These are phyloP conservation scores for Monascus purpureus DNA, from an alignment of 495 filamentous ascomycete genomes.

Conservation along the genomic window DNA sequence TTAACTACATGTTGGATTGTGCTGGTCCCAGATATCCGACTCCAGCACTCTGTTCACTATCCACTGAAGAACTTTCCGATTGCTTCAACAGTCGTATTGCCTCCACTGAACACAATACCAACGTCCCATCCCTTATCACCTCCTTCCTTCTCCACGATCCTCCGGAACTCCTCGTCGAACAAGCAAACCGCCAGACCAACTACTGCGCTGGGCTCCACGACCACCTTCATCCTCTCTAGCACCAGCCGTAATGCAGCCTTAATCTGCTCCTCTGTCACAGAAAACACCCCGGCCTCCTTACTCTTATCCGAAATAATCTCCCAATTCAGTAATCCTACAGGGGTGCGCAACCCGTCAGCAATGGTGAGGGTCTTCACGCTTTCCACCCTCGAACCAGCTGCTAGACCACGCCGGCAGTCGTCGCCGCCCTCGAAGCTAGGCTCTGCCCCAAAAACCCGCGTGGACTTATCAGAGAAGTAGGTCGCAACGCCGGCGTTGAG, in stretches of 20 bases:
- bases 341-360: conserved; percentile 80
- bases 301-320: conserved; percentile 55
- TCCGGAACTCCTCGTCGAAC: conserved; percentile 73
- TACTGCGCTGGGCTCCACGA: conserved; percentile 81
- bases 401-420: conserved; percentile 59
- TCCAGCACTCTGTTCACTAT: neutral
- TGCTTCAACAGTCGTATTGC: conserved; percentile 77
- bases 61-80: conserved; percentile 31
- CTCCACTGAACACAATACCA: conserved; percentile 75
- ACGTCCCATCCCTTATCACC: conserved; percentile 74
- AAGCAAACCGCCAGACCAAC: conserved; percentile 74
- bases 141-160: conserved; percentile 51
- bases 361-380: conserved; percentile 65
- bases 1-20: too few relatives aligned
- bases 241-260: conserved; percentile 60
- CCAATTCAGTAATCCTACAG: conserved; percentile 70
- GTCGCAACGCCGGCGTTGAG: conserved; percentile 74
- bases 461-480: conserved; percentile 51
- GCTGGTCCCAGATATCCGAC: too few relatives aligned
- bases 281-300: conserved; percentile 62
- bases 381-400: conserved; percentile 43
- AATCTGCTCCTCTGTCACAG: conserved; percentile 75
- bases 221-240: conserved; percentile 79
- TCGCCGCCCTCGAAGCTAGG: conserved; percentile 75
- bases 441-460: conserved; percentile 78